Conservation (phyloP, 805 yeast species). For the Saturnispora zaruensis region DNA sequence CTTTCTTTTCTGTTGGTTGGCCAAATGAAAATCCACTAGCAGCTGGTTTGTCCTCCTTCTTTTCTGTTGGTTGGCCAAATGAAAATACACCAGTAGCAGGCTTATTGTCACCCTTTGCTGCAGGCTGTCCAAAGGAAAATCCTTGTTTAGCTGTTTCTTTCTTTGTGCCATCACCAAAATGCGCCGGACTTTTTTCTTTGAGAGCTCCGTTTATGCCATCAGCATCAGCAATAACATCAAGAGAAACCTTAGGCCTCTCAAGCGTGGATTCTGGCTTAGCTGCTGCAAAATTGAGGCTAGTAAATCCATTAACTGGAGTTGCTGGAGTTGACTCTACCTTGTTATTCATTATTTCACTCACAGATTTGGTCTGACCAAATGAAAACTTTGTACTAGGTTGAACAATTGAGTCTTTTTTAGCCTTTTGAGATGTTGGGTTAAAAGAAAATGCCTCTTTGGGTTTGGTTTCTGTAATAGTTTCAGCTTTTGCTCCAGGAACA, state of each 20-base stretch:
- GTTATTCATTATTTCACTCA: neutral
- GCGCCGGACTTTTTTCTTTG: neutral
- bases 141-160: neutral
- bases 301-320: neutral
- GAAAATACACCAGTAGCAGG: neutral
- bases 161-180: neutral
- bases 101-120: neutral
- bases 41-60: neutral
- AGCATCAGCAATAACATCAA: neutral
- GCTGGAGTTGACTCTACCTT: neutral
- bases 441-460: neutral
- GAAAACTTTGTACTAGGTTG: neutral
- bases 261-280: neutral
- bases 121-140: neutral
- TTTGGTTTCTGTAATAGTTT: neutral
- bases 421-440: neutral
- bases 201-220: neutral
- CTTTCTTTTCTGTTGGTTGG: neutral
- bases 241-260: neutral
- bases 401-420: neutral
- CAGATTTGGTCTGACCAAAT: neutral
- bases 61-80: neutral
- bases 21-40: conserved; percentile 2
- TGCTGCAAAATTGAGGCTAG: neutral
- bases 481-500: neutral